Evolutionary conservation across 1,284 basidiomycete species (phyloP).

Genomic region (Earliella scabrosa): DNA sequence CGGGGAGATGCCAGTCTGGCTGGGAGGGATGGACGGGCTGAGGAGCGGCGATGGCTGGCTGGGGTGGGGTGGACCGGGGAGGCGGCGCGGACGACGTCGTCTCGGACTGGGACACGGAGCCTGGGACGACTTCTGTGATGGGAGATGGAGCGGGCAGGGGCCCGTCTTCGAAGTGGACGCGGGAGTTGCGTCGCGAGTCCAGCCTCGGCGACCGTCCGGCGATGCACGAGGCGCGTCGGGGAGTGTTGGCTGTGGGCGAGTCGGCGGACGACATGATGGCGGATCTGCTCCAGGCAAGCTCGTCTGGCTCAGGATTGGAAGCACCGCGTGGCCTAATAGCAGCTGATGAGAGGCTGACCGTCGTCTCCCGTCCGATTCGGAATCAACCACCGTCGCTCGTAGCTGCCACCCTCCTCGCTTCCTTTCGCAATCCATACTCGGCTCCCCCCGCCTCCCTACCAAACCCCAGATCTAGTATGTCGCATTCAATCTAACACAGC

Average conservation of each 20-base stretch:
- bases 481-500: too few species aligned
- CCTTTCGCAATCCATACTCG: too few species aligned
- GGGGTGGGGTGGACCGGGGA: not conserved
- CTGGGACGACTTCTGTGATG: conserved; percentile 3
- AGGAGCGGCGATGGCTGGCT: conserved; percentile 5
- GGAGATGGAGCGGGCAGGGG: not conserved
- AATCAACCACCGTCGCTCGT: too few species aligned
- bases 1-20: conserved; percentile 7
- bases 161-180: conserved; percentile 28
- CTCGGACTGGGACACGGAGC: too few species aligned
- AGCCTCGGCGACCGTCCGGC: conserved; percentile 2
- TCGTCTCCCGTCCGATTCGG: too few species aligned
- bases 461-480: too few species aligned
- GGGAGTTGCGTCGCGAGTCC: conserved; percentile 15
- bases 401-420: too few species aligned
- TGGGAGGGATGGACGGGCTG: conserved; percentile 6
- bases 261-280: conserved; percentile 21
- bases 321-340: too few species aligned
- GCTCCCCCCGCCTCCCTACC: too few species aligned
- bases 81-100: too few species aligned
- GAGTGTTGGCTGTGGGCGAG: conserved; percentile 16
- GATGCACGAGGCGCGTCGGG: conserved; percentile 14
- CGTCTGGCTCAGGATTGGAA: too few species aligned
- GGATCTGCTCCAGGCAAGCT: not conserved
- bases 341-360: too few species aligned